Conservation (phyloP, 305 asterid genomes). For the Fraxinus dipetala region DNA sequence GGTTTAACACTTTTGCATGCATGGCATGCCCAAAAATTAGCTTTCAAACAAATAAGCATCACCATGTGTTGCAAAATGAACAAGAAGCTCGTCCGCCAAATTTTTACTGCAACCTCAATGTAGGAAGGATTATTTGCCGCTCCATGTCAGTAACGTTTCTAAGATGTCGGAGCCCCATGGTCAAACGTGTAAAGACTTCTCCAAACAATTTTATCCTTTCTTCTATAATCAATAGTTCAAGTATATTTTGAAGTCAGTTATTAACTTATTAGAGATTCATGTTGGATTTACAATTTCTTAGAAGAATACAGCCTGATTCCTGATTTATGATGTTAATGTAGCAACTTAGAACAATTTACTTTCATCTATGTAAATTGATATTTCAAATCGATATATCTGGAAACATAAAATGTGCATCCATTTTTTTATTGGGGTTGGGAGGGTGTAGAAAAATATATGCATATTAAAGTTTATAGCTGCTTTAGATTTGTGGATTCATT, state of each 20-base stretch:
- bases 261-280: background rate
- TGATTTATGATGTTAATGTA: background rate
- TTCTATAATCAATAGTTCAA: background rate
- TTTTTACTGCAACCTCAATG: background rate
- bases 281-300: background rate
- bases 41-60: background rate
- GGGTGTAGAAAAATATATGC: background rate
- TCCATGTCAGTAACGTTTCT: background rate
- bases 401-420: background rate
- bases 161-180: background rate
- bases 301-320: background rate
- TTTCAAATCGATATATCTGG: background rate
- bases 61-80: background rate
- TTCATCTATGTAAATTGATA: background rate
- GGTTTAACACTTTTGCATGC: background rate
- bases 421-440: background rate
- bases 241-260: background rate
- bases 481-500: background rate
- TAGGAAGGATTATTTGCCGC: background rate
- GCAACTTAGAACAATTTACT: constrained; percentile 1
- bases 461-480: background rate
- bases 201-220: background rate
- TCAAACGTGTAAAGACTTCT: background rate
- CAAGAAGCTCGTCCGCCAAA: background rate
- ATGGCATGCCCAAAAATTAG: background rate